A percentile compares a stretch with the other conserved stretches of the same genome.
Evolutionary conservation across 306 rosid species (phyloP).

Genomic region (Sindora glabra): DNA sequence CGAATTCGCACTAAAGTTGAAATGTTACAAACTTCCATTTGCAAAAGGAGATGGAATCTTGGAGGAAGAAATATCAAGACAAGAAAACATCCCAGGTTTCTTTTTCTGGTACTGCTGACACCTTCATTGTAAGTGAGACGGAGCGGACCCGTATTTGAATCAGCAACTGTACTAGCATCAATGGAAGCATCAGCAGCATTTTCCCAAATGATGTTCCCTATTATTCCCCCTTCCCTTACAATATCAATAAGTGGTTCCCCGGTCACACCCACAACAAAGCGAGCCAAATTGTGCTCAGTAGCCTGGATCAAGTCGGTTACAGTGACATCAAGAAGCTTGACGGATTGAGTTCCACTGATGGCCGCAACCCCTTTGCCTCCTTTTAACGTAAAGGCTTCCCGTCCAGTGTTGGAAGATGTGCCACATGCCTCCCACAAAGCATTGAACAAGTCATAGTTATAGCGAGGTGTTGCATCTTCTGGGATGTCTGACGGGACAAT

Average conservation of each 20-base stretch:
- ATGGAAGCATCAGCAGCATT: conserved; percentile 36
- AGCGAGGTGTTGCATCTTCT: conserved; percentile 37
- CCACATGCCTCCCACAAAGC: conserved; percentile 98
- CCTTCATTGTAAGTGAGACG: conserved; percentile 55
- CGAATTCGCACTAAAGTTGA: conserved; percentile 86
- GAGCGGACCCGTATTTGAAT: conserved; percentile 51
- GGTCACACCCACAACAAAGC: conserved; percentile 66
- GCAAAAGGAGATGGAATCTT: conserved; percentile 89
- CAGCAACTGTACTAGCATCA: conserved; percentile 21
- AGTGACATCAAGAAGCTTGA: conserved; percentile 75
- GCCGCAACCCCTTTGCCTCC: conserved; percentile 90
- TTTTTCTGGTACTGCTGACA: conserved; percentile 30
- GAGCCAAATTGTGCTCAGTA: conserved; percentile 61
- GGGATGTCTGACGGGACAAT: conserved; percentile 52
- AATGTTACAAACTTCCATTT: conserved; percentile 81
- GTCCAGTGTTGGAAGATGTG: conserved; percentile 59
- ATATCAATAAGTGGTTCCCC: conserved; percentile 68
- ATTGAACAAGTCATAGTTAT: conserved; percentile 59
- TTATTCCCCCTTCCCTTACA: conserved; percentile 61
- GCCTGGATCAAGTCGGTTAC: conserved; percentile 61
- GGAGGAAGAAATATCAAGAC: conserved; percentile 93
- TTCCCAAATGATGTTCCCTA: conserved; percentile 65
- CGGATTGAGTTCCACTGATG: conserved; percentile 78
- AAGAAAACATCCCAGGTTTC: conserved; percentile 59
- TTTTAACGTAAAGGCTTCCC: conserved; percentile 75